These are phyloP conservation scores for Rhododendron williamsianum DNA, from an alignment of 148 eudicot genomes.

Conservation along the genomic window DNA sequence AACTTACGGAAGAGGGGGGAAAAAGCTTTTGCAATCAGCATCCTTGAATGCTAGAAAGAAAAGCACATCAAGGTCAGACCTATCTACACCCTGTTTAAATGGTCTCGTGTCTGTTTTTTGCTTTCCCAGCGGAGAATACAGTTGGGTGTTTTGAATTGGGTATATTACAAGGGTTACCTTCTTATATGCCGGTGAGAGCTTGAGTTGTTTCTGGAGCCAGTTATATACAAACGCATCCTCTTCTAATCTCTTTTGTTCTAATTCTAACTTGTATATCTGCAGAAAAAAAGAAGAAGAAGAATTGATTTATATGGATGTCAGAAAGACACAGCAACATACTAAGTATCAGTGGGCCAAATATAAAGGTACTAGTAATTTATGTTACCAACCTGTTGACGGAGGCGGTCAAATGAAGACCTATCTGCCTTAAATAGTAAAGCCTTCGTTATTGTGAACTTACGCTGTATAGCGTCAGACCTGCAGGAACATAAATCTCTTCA, in stretches of 20 bases:
- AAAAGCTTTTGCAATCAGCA: background rate
- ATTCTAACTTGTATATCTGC: slow-evolving; percentile 63
- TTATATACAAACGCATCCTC: slow-evolving; percentile 78
- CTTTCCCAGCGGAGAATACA: background rate
- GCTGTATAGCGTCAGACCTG: slow-evolving; percentile 59
- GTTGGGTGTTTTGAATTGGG: background rate
- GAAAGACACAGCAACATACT: background rate
- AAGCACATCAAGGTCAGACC: background rate
- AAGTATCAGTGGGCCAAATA: background rate
- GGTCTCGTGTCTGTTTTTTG: background rate
- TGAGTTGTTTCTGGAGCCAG: slow-evolving; percentile 78
- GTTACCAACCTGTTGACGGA: slow-evolving; percentile 55
- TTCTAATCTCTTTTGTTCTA: slow-evolving; percentile 70
- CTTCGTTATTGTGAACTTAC: slow-evolving; percentile 64
- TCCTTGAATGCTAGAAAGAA: background rate
- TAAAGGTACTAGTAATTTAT: background rate
- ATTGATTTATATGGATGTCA: background rate
- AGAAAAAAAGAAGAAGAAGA: slow-evolving; percentile 19
- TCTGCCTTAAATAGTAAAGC: slow-evolving; percentile 63
- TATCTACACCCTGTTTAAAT: background rate
- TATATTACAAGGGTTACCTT: slow-evolving; percentile 37
- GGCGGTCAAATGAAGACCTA: slow-evolving; percentile 68
- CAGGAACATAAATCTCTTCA: background rate
- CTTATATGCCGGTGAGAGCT: slow-evolving; percentile 71
- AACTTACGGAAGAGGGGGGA: background rate